A percentile compares a stretch with the other conserved stretches of the same genome.
Conservation (phyloP, 2,329 filamentous ascomycete genomes). For the Scytalidium sp. region DNA sequence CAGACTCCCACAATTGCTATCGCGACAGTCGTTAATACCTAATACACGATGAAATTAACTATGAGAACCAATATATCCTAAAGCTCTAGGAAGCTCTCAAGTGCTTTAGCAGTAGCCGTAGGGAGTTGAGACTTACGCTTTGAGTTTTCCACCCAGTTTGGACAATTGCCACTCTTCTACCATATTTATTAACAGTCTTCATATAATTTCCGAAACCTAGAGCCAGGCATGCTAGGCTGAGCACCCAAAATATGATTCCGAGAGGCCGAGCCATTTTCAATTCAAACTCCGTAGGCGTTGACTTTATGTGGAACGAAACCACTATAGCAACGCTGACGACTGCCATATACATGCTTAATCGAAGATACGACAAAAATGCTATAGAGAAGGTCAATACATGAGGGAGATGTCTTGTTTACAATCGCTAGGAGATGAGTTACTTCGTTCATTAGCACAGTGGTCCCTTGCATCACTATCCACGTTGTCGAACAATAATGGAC, state of each 20-base stretch:
- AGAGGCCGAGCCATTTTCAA: constrained; percentile 76
- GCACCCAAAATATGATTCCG: constrained; percentile 82
- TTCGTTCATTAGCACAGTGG: constrained; percentile 50
- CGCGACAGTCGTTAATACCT: too few species aligned
- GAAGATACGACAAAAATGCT: constrained; percentile 87
- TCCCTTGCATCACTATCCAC: constrained; percentile 60
- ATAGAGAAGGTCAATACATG: constrained; percentile 46
- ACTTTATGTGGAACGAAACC: constrained; percentile 87
- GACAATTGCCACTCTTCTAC: constrained; percentile 74
- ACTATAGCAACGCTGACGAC: constrained; percentile 88
- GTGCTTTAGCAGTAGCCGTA: too few species aligned
- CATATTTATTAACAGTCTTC: constrained; percentile 77
- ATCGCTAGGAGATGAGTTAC: constrained; percentile 7
- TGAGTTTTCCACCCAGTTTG: constrained; percentile 95
- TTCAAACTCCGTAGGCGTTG: constrained; percentile 67
- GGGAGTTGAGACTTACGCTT: constrained; percentile 44
- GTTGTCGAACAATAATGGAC: constrained; percentile 65
- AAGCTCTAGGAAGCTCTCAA: too few species aligned
- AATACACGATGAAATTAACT: too few species aligned
- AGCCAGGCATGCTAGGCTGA: constrained; percentile 73
- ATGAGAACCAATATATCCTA: too few species aligned
- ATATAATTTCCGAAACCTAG: constrained; percentile 87
- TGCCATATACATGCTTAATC: constrained; percentile 85
- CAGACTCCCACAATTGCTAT: constrained; percentile 66
- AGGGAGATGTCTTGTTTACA: not conserved